Conservation (phyloP, 169 alveolate species). For the Eimeria acervulina region DNA sequence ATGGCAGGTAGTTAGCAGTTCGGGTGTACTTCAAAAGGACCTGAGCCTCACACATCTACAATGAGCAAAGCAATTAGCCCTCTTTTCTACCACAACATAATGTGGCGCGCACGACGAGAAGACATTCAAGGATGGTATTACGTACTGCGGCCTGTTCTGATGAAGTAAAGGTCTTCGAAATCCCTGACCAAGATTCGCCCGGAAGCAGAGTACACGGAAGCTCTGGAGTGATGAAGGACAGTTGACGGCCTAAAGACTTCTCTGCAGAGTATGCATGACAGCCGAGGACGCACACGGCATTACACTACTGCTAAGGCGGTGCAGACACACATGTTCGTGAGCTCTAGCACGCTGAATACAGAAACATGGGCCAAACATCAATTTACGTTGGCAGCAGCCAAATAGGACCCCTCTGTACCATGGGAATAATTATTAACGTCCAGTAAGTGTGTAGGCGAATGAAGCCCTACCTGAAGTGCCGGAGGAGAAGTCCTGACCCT, state of each 20-base stretch:
- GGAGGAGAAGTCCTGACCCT: not conserved
- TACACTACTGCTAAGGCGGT: not conserved
- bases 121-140: not conserved
- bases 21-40: constrained; percentile 71
- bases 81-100: not conserved
- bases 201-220: constrained; percentile 70
- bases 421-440: not conserved
- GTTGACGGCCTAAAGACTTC: not conserved
- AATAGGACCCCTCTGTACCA: not conserved
- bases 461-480: constrained; percentile 16
- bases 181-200: constrained; percentile 74
- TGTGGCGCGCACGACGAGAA: not conserved
- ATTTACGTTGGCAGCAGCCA: not conserved
- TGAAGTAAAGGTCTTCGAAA: constrained; percentile 20
- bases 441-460: not conserved
- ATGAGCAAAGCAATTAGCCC: not conserved
- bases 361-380: not conserved
- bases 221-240: constrained; percentile 39
- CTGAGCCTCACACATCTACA: constrained; percentile 36
- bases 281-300: not conserved
- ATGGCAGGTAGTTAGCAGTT: constrained; percentile 36
- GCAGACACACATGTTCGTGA: not conserved
- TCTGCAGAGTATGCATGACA: constrained; percentile 17
- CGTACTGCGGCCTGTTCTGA: constrained; percentile 48
- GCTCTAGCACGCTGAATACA: not conserved